Evolutionary conservation across 306 rosid genomes (phyloP).

Genomic region (Quercus mongolica): DNA sequence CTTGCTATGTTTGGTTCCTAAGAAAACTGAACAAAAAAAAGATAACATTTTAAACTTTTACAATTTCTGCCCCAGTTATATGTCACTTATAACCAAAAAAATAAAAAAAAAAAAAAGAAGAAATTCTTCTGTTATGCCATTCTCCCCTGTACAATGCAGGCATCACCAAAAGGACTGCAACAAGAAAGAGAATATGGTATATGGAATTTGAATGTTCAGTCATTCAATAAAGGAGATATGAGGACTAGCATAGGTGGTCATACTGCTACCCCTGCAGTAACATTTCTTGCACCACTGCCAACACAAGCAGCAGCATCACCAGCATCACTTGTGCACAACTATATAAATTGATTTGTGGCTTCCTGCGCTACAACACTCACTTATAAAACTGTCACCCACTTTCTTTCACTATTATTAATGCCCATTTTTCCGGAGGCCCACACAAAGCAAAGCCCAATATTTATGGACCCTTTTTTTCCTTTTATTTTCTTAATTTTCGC

Average conservation of each 20-base stretch:
- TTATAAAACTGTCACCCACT: neutral
- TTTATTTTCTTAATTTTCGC: too few relatives aligned
- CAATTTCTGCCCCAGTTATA: neutral
- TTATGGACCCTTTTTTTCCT: too few relatives aligned
- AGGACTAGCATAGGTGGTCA: neutral
- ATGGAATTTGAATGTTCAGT: neutral
- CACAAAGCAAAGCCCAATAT: too few relatives aligned
- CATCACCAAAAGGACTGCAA: neutral
- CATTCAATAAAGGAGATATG: neutral
- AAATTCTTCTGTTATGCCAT: neutral
- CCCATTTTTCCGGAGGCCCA: too few relatives aligned
- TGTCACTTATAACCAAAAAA: too few relatives aligned
- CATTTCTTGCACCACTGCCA: neutral
- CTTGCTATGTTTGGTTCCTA: neutral
- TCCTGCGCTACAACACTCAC: neutral
- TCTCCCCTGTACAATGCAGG: neutral
- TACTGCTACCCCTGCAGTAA: neutral
- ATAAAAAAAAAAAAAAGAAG: too few relatives aligned
- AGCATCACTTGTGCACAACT: neutral
- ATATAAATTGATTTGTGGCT: neutral
- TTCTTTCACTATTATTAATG: neutral
- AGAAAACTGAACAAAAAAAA: neutral
- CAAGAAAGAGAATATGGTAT: neutral
- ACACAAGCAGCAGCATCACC: neutral
- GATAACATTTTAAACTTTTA: neutral